Percentiles rank a stretch among this genome's conserved stretches.
phyloP scores from a whole-genome alignment of 257 asterid species.

The Primulina eburnea region DNA sequence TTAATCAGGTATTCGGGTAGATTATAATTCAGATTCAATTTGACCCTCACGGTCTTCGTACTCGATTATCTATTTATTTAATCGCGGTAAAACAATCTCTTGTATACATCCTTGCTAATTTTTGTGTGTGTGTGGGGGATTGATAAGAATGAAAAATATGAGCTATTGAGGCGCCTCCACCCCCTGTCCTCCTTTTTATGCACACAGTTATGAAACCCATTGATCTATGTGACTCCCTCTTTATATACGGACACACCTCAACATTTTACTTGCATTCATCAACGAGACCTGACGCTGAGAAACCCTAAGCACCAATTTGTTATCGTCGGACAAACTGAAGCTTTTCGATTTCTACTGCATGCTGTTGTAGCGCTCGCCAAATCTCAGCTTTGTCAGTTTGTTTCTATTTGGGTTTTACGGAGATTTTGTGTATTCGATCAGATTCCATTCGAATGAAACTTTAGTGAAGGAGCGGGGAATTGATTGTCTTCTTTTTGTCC shows the following conservation, averaged over 20 bases:
- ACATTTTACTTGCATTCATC: not conserved
- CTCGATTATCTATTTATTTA: no score
- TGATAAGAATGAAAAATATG: no score
- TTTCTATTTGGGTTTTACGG: conserved; percentile 18
- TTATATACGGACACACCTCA: not conserved
- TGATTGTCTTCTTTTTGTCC: conserved; percentile 3
- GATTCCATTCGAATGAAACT: not conserved
- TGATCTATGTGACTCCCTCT: not conserved
- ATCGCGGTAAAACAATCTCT: no score
- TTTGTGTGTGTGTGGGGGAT: no score
- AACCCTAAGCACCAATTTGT: conserved; percentile 28
- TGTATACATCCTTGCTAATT: no score
- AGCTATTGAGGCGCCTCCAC: no score
- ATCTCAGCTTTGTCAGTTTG: conserved; percentile 31
- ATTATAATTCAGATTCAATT: no score
- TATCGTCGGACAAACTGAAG: conserved; percentile 23
- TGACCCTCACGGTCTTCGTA: no score
- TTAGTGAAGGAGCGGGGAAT: conserved; percentile 6
- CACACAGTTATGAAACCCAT: no score
- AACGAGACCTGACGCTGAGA: conserved; percentile 2
- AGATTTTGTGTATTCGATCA: not conserved
- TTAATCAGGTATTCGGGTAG: no score
- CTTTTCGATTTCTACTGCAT: conserved; percentile 3
- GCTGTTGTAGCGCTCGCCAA: conserved; percentile 26
- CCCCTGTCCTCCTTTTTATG: no score